Percentiles rank a stretch among this genome's conserved stretches.
phyloP scores from a whole-genome alignment of 1,284 basidiomycete genomes.

The Stygiomarasmius scandens region DNA sequence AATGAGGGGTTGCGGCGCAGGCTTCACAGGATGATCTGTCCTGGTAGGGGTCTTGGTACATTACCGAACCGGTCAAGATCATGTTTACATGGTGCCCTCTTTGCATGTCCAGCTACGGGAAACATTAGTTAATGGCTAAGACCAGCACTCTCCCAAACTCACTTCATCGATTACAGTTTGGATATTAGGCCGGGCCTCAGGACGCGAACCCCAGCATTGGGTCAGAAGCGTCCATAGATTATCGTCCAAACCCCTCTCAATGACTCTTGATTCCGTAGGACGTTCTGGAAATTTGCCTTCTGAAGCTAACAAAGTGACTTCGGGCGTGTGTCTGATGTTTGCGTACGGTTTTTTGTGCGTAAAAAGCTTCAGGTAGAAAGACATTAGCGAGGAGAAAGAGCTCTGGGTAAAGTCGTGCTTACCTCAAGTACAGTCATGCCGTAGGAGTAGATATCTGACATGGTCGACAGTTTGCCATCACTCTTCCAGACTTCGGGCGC shows the following conservation, averaged over 20 bases:
- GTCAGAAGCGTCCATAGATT: slow-evolving; percentile 47
- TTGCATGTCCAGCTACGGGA: too few relatives aligned
- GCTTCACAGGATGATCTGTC: too few relatives aligned
- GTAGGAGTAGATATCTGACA: slow-evolving; percentile 49
- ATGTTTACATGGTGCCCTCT: too few relatives aligned
- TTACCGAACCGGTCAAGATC: too few relatives aligned
- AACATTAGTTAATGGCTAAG: too few relatives aligned
- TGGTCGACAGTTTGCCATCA: slow-evolving; percentile 46
- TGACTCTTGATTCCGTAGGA: slow-evolving; percentile 37
- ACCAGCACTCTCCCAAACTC: too few relatives aligned
- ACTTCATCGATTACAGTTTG: too few relatives aligned
- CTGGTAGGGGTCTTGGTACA: too few relatives aligned
- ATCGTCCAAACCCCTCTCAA: slow-evolving; percentile 48
- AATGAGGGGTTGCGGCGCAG: too few relatives aligned
- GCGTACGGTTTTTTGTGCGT: slow-evolving; percentile 53
- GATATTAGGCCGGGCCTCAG: slow-evolving; percentile 42
- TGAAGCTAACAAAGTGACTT: slow-evolving; percentile 49
- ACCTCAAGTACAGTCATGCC: slow-evolving; percentile 50
- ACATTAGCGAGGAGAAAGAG: background rate
- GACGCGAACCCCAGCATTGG: slow-evolving; percentile 44
- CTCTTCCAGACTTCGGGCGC: slow-evolving; percentile 57
- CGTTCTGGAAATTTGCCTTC: slow-evolving; percentile 43
- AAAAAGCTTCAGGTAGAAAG: slow-evolving; percentile 38
- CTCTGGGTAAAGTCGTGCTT: background rate
- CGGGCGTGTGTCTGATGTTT: slow-evolving; percentile 47